Percentiles rank a stretch among this genome's conserved stretches.
Conservation (phyloP, 1,284 basidiomycete genomes). For the Irpex sp. region DNA sequence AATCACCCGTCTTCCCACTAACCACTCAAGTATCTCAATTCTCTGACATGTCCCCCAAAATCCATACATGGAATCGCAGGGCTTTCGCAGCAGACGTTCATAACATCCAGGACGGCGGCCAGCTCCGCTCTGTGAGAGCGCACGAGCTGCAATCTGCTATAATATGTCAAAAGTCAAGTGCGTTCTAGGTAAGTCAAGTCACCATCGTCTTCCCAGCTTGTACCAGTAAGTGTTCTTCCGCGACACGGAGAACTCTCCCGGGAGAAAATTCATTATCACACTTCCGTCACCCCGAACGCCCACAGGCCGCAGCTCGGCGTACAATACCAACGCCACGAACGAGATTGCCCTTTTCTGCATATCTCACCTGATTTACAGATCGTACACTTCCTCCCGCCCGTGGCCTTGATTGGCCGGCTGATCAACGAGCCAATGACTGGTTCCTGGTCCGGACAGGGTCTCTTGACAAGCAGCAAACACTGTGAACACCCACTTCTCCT, state of each 20-base stretch:
- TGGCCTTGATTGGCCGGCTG: neutral
- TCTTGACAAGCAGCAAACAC: neutral
- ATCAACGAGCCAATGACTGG: neutral
- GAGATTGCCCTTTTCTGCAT: neutral
- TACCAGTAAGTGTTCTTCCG: too few relatives aligned
- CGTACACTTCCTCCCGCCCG: neutral
- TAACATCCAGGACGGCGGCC: neutral
- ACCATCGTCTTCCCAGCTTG: neutral
- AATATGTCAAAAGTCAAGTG: neutral
- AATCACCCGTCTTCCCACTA: neutral
- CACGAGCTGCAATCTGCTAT: neutral
- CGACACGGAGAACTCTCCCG: too few relatives aligned
- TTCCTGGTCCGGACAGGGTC: too few relatives aligned
- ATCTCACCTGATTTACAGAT: neutral
- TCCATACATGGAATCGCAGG: neutral
- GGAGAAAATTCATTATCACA: neutral
- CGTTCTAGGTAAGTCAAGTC: neutral
- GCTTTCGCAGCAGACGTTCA: neutral
- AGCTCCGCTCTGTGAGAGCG: neutral
- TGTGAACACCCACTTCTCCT: neutral
- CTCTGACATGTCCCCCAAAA: neutral
- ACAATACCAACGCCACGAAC: neutral
- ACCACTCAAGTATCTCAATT: neutral
- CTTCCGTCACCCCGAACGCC: neutral
- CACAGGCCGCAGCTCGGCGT: neutral